A percentile compares a stretch with the other conserved stretches of the same genome.
Evolutionary conservation across 768 basidiomycete species (phyloP).

Genomic region (Lanmaoa rubissima): DNA sequence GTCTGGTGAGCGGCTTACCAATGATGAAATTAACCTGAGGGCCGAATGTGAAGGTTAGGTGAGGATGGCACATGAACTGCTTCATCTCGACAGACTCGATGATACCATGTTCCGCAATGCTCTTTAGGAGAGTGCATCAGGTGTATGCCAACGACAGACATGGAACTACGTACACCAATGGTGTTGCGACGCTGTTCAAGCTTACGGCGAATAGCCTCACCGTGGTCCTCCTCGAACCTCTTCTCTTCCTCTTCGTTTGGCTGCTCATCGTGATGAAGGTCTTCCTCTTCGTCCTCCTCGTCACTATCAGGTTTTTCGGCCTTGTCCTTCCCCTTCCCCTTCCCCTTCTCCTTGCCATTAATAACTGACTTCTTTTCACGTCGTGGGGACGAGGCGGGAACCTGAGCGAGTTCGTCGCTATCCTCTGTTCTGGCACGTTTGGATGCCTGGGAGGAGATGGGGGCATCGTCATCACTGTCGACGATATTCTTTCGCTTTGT

Average conservation of each 20-base stretch:
- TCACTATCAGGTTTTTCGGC: slow-evolving; percentile 30
- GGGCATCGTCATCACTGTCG: slow-evolving; percentile 43
- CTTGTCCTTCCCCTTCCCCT: slow-evolving; percentile 28
- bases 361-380: slow-evolving; percentile 31
- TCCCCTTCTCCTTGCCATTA: no score
- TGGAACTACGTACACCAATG: slow-evolving; percentile 48
- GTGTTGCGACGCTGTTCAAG: slow-evolving; percentile 45
- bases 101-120: slow-evolving; percentile 81
- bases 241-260: slow-evolving; percentile 58
- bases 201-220: slow-evolving; percentile 52
- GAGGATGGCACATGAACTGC: slow-evolving; percentile 96
- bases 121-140: slow-evolving; percentile 40
- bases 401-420: slow-evolving; percentile 31
- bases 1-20: slow-evolving; percentile 43
- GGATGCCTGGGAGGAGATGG: slow-evolving; percentile 32
- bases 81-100: slow-evolving; percentile 83
- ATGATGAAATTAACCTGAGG: slow-evolving; percentile 98
- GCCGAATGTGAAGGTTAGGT: slow-evolving; percentile 79
- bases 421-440: slow-evolving; percentile 48
- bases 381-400: slow-evolving; percentile 12
- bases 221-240: slow-evolving; percentile 61
- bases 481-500: slow-evolving; percentile 49
- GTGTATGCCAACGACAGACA: slow-evolving; percentile 21
- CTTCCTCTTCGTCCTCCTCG: slow-evolving; percentile 31
- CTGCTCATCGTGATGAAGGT: slow-evolving; percentile 36